Base-by-base conservation (phyloP, 1,139 yeast species). In the Yamadazyma sp. region DNA sequence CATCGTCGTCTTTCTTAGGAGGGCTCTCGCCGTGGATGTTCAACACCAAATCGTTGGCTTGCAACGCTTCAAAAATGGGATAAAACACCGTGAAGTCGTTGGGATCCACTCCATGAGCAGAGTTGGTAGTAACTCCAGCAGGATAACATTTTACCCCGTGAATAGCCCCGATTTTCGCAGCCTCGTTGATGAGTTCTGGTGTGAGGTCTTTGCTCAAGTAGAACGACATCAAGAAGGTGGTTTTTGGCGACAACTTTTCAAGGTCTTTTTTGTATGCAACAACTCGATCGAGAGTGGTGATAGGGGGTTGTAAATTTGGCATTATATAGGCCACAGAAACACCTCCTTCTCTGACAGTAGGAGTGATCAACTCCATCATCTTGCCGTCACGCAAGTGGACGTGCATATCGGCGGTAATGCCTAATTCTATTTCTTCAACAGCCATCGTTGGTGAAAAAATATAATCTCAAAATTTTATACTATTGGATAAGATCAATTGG, bases 101-200 rank as follows among this genome's bases (percentile, higher is more conserved):
- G 20, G 94, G 94, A 59, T 85, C 92, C 25, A 92, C 97, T 31
- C 98, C 98, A n/a, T 83, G 87, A 37, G 76, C 64, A 6, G 96
- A 87, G 65, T 92, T 94, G 35, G 99, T 92, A 11, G 99, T 92
- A 24, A 94, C 99, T 34, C 99, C 99, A 1, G 97, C 97, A 22
- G 98, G 98, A 58, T 94, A 92, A 60, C 96, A 89, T 60, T 92
- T 94, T 47, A 89, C 86, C 42, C 95, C 95, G 29, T 85, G 81
- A 28, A 89, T 80, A 37, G 83, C 83, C 3, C 83, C 83, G 11
- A 65, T 57, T 43, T 72, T 61, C n/a, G 92, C 94, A 22, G 97
- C 97, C 50, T 79, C 76, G 40, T 76, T 79, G 41, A 92, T 81
- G 32, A 88, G 68, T 48, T 86, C 95, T 0, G 97, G 97, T 0